These are phyloP conservation scores for Aspergillus fumigatus DNA, from an alignment of 2,329 filamentous ascomycete genomes.

Conservation along the genomic window DNA sequence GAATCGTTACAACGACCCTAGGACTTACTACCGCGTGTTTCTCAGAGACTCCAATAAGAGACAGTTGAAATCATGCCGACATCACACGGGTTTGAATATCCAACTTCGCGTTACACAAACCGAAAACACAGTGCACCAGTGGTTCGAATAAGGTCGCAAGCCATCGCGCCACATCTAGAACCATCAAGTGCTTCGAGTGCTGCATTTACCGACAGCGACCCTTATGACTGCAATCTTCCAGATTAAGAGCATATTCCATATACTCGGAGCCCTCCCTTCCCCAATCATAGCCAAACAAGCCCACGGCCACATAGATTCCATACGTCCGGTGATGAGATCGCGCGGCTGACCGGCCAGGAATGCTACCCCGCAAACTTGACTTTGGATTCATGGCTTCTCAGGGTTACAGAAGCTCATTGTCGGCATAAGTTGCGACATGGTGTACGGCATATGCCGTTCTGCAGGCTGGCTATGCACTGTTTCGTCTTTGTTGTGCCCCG, in stretches of 20 bases:
- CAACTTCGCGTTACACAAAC: not conserved
- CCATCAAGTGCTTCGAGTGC: not conserved
- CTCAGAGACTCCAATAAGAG: not conserved
- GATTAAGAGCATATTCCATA: not conserved
- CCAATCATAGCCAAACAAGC: not conserved
- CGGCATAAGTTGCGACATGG: not conserved
- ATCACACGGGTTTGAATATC: not conserved
- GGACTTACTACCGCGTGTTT: not conserved
- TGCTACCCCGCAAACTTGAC: constrained; percentile 7
- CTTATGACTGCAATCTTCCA: not conserved
- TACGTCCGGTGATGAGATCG: constrained; percentile 15
- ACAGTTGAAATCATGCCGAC: not conserved
- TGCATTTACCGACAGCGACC: not conserved
- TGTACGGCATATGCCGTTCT: not conserved
- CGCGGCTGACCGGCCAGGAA: constrained; percentile 11
- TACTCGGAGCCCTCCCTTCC: not conserved
- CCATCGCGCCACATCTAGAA: not conserved
- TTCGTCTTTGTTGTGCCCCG: not conserved
- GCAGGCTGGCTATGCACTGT: not conserved
- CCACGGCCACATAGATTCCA: constrained; percentile 2
- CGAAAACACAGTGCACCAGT: not conserved
- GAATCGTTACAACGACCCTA: not conserved
- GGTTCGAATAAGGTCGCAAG: not conserved
- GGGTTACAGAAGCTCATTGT: not conserved
- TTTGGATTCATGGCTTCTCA: not conserved